phyloP scores from a whole-genome alignment of 2,329 filamentous ascomycete species.

The Fusarium praegraminearum region DNA sequence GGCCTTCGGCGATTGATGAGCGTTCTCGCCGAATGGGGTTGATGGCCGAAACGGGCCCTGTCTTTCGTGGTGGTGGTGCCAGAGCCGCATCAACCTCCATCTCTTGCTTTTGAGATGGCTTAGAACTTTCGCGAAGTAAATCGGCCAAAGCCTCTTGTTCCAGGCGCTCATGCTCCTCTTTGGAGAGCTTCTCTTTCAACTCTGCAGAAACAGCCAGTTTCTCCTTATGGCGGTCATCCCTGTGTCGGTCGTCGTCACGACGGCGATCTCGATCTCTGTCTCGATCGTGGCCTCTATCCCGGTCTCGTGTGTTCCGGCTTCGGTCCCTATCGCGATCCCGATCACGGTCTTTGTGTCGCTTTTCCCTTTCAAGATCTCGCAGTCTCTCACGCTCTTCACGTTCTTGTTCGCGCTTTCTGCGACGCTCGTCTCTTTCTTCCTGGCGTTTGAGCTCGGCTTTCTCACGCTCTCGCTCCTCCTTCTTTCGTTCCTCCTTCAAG shows the following conservation, averaged over 20 bases:
- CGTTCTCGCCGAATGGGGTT: constrained; percentile 65
- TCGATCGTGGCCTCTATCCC: constrained; percentile 49
- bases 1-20: constrained; percentile 57
- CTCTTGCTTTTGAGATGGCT: constrained; percentile 62
- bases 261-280: constrained; percentile 48
- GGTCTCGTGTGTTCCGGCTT: constrained; percentile 46
- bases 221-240: constrained; percentile 51
- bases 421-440: constrained; percentile 63
- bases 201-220: constrained; percentile 58
- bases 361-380: constrained; percentile 56
- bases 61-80: constrained; percentile 65
- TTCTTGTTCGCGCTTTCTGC: constrained; percentile 65
- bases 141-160: constrained; percentile 70
- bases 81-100: constrained; percentile 68
- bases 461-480: constrained; percentile 61
- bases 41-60: constrained; percentile 68
- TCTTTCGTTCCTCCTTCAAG: constrained; percentile 67
- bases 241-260: constrained; percentile 48
- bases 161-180: constrained; percentile 68
- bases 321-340: constrained; percentile 53
- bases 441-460: constrained; percentile 63
- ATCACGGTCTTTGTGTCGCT: constrained; percentile 56
- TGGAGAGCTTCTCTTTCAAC: constrained; percentile 66
- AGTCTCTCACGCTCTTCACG: constrained; percentile 66
- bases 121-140: constrained; percentile 69